Percentiles rank a stretch among this genome's conserved stretches.
Conservation (phyloP, 2,329 filamentous ascomycete species). For the Talaromyces sp. region DNA sequence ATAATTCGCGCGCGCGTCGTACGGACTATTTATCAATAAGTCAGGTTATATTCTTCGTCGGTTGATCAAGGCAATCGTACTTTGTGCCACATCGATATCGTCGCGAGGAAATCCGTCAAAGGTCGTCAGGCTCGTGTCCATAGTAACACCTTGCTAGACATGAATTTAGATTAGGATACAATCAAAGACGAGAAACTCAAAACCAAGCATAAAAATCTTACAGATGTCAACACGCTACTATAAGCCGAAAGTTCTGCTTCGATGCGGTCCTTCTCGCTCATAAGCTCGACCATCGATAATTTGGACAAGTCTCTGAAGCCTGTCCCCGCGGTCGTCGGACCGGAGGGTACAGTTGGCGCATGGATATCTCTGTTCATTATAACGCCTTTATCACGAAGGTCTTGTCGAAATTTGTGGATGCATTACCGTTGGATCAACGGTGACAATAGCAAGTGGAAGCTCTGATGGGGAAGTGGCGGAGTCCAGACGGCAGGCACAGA, state of each 20-base stretch:
- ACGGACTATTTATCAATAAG: slow-evolving; percentile 60
- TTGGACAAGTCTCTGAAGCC: slow-evolving; percentile 61
- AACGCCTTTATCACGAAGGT: neutral
- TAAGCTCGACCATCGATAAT: slow-evolving; percentile 73
- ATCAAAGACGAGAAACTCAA: slow-evolving; percentile 6
- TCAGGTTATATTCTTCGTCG: neutral
- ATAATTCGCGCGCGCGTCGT: slow-evolving; percentile 92
- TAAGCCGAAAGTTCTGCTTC: slow-evolving; percentile 85
- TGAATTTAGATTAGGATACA: slow-evolving; percentile 20
- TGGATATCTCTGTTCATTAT: slow-evolving; percentile 63
- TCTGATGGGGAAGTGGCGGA: neutral
- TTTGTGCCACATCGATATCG: slow-evolving; percentile 93
- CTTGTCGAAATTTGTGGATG: neutral
- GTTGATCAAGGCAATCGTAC: slow-evolving; percentile 49
- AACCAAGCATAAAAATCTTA: slow-evolving; percentile 43
- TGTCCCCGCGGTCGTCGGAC: slow-evolving; percentile 61
- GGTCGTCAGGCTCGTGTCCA: slow-evolving; percentile 84
- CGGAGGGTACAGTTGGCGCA: slow-evolving; percentile 70
- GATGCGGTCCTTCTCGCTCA: slow-evolving; percentile 76
- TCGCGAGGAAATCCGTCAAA: slow-evolving; percentile 87
- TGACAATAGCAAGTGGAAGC: neutral
- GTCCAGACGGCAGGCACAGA: neutral
- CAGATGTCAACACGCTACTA: slow-evolving; percentile 81
- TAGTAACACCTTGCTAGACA: slow-evolving; percentile 79
- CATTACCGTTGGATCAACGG: neutral